Evolutionary conservation across 176 grass and related monocot genomes (phyloP), one percentile per base, ranked within the genome.

Genomic region (Ananas comosus): DNA sequence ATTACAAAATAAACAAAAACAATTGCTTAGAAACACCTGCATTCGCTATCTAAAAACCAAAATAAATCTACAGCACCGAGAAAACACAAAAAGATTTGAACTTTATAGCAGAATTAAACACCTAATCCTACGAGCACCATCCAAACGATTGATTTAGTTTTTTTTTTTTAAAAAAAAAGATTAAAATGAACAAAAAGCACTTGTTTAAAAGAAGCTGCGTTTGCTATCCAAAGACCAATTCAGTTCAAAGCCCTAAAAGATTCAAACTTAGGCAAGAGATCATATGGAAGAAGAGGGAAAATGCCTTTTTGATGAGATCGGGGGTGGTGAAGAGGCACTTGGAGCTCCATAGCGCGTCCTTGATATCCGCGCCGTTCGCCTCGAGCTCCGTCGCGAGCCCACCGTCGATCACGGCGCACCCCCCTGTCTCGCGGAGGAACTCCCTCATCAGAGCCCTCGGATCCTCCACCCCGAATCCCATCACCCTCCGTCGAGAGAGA

Each of bases 341-440:
- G 64, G 84, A 67, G 79, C 87, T 87, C 81, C 81, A 87, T n/a
- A 96, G 76, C 12, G 76, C 58, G 71, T 95, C 87, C 69, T 76
- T 85, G 53, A 96, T 68, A 65, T 85, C 87, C 22, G 81, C 76
- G 51, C 87, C 91, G 73, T 81, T 74, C 72, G 61, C 84, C 75
- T 96, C 91, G 69, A 90, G 84, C 82, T 90, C 87, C 69, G 84
- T 90, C 11, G 81, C 87, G 64, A 87, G 68, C 33, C 84, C 91
- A 7, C 91, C 91, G 72, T 96, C 84, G 52, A 85, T 61, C 69
- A 90, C 76, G 8, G 85, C 58, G 50, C 76, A 83, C 50, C 91
- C 84, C 3, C 86, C 81, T 0, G 76, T 81, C 23, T 48, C 65
- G 9, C 79, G 53, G 13, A 74, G 79, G 27, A 81, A 74, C 64